Conservation (phyloP, 768 basidiomycete genomes). For the Paxillus involutus region DNA sequence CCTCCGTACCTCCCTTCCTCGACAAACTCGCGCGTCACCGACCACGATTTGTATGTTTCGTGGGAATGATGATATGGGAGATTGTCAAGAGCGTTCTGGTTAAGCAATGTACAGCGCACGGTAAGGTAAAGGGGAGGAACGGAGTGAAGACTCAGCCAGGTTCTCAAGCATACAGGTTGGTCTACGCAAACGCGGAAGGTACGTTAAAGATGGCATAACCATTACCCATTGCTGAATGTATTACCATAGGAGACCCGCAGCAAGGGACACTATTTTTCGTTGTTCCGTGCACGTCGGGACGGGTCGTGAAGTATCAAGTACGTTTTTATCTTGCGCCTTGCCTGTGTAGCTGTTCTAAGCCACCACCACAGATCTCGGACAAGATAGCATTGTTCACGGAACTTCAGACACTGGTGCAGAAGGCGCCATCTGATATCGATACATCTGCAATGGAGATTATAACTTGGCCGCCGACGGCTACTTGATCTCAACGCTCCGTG, state of each 20-base stretch:
- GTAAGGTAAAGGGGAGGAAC: constrained; percentile 6
- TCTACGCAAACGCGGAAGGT: constrained; percentile 12
- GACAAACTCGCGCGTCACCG: constrained; percentile 54
- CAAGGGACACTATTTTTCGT: constrained; percentile 72
- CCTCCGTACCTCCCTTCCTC: constrained; percentile 57
- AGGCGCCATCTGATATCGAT: constrained; percentile 11
- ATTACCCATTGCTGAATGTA: background rate
- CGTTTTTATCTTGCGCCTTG: constrained; percentile 12
- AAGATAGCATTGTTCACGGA: constrained; percentile 44
- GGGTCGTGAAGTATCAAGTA: constrained; percentile 73
- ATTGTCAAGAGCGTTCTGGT: constrained; percentile 35
- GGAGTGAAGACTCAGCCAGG: constrained; percentile 13
- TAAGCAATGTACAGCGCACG: background rate
- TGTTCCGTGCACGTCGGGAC: constrained; percentile 74
- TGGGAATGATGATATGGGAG: constrained; percentile 70
- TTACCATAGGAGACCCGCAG: background rate
- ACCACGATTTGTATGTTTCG: constrained; percentile 74
- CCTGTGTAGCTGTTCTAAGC: background rate
- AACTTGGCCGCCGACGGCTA: background rate
- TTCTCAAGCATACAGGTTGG: constrained; percentile 24
- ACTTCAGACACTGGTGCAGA: constrained; percentile 30
- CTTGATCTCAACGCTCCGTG: no score
- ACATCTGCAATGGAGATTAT: constrained; percentile 8
- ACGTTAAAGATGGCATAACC: background rate
- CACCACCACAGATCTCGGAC: constrained; percentile 37